phyloP scores from a whole-genome alignment of 177 flowering plant genomes.

The Vitis hybrid region DNA sequence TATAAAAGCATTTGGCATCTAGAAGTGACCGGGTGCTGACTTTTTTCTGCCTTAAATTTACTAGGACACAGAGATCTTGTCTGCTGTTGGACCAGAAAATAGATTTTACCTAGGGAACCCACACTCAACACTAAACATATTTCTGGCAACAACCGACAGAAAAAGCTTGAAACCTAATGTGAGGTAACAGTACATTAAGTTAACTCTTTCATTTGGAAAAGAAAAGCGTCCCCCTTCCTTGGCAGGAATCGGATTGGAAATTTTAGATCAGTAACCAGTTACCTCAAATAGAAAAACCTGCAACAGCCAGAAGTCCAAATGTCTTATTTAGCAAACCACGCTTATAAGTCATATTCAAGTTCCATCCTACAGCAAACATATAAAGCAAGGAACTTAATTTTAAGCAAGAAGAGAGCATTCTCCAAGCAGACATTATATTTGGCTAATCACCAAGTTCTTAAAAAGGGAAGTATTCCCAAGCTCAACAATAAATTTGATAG shows the following conservation, averaged over 20 bases:
- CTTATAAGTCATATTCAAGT: constrained; percentile 42
- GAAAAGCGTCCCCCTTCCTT: constrained; percentile 13
- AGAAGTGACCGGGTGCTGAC: too few species aligned
- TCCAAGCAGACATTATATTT: background rate
- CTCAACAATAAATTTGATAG: background rate
- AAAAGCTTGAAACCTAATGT: constrained; percentile 2
- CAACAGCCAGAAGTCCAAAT: constrained; percentile 54
- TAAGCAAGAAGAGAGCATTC: background rate
- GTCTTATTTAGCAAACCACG: constrained; percentile 46
- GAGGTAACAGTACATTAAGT: background rate
- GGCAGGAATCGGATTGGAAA: constrained; percentile 32
- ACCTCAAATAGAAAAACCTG: constrained; percentile 62
- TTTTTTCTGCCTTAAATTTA: too few species aligned
- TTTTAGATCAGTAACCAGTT: constrained; percentile 59
- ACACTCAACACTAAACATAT: background rate
- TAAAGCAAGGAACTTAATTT: constrained; percentile 34
- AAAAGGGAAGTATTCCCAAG: background rate
- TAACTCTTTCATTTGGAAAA: constrained; percentile 10
- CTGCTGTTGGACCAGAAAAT: background rate
- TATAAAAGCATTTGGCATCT: background rate
- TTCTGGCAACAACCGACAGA: background rate
- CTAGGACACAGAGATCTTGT: background rate
- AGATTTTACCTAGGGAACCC: background rate
- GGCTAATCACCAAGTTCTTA: too few species aligned
- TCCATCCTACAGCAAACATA: constrained; percentile 51